Evolutionary conservation across 805 yeast genomes (phyloP).

Genomic region (Hanseniaspora singularis): DNA sequence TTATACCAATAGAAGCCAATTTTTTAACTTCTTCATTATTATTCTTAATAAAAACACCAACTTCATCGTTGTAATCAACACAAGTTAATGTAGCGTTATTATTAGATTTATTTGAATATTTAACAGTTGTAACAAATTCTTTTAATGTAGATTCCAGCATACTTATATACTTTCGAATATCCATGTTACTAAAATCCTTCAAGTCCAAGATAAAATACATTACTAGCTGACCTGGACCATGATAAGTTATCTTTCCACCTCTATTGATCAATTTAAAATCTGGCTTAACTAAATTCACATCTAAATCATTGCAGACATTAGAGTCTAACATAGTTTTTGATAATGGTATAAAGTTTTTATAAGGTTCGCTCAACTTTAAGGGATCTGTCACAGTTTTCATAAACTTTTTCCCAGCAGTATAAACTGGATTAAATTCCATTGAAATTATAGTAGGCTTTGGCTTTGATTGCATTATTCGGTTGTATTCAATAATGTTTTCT

Average conservation of each 20-base stretch:
- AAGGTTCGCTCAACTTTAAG: constrained; percentile 11
- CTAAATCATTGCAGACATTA: constrained; percentile 20
- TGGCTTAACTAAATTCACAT: constrained; percentile 28
- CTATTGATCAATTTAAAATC: constrained; percentile 65
- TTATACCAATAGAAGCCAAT: constrained; percentile 83
- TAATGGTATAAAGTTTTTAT: background rate
- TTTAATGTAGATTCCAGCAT: constrained; percentile 33
- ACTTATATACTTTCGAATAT: constrained; percentile 8
- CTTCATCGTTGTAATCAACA: constrained; percentile 33
- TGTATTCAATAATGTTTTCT: constrained; percentile 37
- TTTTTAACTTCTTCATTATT: constrained; percentile 57
- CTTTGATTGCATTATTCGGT: constrained; percentile 35
- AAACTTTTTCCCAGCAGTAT: constrained; percentile 86
- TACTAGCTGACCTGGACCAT: constrained; percentile 90
- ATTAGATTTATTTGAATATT: too few relatives aligned
- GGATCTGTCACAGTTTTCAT: constrained; percentile 35
- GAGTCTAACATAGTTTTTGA: constrained; percentile 19
- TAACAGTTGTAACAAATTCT: too few relatives aligned
- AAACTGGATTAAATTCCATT: constrained; percentile 74
- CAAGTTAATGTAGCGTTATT: constrained; percentile 30
- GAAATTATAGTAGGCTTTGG: constrained; percentile 63
- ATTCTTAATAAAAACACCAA: constrained; percentile 33
- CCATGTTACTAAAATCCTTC: constrained; percentile 40
- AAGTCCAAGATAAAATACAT: constrained; percentile 71
- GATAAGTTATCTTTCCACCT: constrained; percentile 95